A percentile compares a stretch with the other conserved stretches of the same genome.
Evolutionary conservation across 176 grass and related monocot genomes (phyloP).

Genomic region (Leersia perrieri): DNA sequence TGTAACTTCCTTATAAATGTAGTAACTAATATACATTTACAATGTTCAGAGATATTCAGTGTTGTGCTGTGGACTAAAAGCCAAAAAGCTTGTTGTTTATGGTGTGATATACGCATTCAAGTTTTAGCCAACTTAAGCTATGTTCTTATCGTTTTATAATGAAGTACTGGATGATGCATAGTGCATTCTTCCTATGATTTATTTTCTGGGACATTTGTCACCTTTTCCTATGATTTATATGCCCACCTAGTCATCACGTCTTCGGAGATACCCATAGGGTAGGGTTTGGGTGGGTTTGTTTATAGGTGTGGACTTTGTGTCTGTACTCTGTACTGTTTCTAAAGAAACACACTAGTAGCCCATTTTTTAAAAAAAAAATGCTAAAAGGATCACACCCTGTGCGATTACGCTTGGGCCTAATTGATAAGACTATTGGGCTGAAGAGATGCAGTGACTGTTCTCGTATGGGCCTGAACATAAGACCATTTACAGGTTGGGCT

Average conservation of each 20-base stretch:
- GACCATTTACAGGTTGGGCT: not conserved
- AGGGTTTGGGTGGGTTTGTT: too few relatives aligned
- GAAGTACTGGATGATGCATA: not conserved
- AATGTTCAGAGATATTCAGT: not conserved
- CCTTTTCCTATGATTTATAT: too few relatives aligned
- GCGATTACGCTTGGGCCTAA: too few relatives aligned
- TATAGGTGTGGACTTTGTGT: too few relatives aligned
- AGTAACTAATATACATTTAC: slow-evolving; percentile 25
- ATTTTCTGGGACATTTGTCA: not conserved
- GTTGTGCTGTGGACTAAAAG: slow-evolving; percentile 9
- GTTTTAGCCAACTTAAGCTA: not conserved
- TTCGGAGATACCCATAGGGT: too few relatives aligned
- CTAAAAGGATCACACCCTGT: too few relatives aligned
- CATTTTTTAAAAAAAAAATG: too few relatives aligned
- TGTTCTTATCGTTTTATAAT: not conserved
- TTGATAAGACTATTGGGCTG: not conserved
- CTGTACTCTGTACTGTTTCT: too few relatives aligned
- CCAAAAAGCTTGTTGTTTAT: too few relatives aligned
- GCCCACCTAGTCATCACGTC: too few relatives aligned
- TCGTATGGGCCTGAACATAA: not conserved
- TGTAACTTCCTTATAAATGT: slow-evolving; percentile 30
- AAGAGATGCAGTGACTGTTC: not conserved
- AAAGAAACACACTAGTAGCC: too few relatives aligned
- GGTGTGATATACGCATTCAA: not conserved
- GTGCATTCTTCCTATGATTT: not conserved